Conservation (phyloP, 139 green algal genomes). For the Chlorella sp. region DNA sequence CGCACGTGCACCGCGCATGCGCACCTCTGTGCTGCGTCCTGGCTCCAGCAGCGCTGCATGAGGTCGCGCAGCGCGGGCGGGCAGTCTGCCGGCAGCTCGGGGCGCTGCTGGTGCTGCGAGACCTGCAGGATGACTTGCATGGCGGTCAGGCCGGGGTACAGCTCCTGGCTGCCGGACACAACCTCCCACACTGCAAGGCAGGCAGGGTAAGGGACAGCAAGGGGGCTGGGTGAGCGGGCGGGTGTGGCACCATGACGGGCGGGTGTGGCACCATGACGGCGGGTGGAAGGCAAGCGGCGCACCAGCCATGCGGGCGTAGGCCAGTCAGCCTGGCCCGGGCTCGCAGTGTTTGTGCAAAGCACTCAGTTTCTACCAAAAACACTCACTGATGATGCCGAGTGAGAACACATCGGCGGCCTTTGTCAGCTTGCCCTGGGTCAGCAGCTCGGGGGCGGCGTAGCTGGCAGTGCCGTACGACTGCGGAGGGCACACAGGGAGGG, state of each 20-base stretch:
- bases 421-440: conserved; percentile 37
- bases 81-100: not conserved
- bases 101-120: conserved; percentile 1
- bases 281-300: too few relatives aligned
- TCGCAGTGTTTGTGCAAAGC: too few relatives aligned
- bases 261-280: too few relatives aligned
- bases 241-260: too few relatives aligned
- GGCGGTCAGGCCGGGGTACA: conserved; percentile 11
- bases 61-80: not conserved
- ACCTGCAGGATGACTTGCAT: conserved; percentile 30
- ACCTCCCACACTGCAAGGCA: conserved; percentile 1
- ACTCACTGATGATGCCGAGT: conserved; percentile 47
- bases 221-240: not conserved
- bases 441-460: conserved; percentile 36
- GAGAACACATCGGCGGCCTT: conserved; percentile 39
- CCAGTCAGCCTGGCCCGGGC: too few relatives aligned
- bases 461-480: conserved; percentile 8
- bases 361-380: not conserved
- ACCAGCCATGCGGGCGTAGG: too few relatives aligned
- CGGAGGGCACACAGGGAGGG: not conserved
- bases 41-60: conserved; percentile 38
- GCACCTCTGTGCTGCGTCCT: not conserved
- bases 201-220: not conserved
- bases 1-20: not conserved
- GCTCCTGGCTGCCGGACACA: not conserved